Evolutionary conservation across 129 eudicot genomes (phyloP).

Genomic region (Flaveria sonorensis): DNA sequence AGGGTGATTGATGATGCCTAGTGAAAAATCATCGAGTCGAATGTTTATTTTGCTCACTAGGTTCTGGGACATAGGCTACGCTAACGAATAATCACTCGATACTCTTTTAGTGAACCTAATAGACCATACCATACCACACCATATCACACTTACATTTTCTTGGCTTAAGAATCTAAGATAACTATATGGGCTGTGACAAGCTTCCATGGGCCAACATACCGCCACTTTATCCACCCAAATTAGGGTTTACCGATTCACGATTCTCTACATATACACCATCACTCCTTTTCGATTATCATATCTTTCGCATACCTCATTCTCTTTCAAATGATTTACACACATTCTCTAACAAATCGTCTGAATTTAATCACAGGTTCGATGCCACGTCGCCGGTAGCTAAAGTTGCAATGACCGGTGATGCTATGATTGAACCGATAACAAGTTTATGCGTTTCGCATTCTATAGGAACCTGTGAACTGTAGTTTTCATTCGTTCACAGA

Average conservation of each 20-base stretch:
- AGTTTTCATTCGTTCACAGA: constrained; percentile 54
- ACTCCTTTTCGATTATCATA: background rate
- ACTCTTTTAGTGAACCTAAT: too few relatives aligned
- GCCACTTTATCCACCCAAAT: background rate
- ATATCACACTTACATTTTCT: too few relatives aligned
- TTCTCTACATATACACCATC: constrained; percentile 12
- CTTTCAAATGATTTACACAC: too few relatives aligned
- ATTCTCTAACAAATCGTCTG: background rate
- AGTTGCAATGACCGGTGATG: constrained; percentile 69
- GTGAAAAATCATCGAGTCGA: too few relatives aligned
- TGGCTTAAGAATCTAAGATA: too few relatives aligned
- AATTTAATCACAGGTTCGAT: constrained; percentile 47
- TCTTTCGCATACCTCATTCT: too few relatives aligned
- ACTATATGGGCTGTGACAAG: too few relatives aligned
- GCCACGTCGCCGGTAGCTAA: constrained; percentile 86
- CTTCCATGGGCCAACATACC: background rate
- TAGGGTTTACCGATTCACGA: constrained; percentile 21
- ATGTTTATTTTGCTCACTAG: too few relatives aligned
- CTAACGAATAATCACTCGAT: too few relatives aligned
- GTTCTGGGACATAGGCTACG: too few relatives aligned
- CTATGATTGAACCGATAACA: constrained; percentile 67
- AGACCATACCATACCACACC: too few relatives aligned
- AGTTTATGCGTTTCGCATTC: constrained; percentile 42
- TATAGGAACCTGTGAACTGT: constrained; percentile 85
- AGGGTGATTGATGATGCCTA: too few relatives aligned